Evolutionary conservation across 2,329 filamentous ascomycete species (phyloP), one percentile per base, ranked within the genome.

Genomic region (Cordyceps fumosorosea): DNA sequence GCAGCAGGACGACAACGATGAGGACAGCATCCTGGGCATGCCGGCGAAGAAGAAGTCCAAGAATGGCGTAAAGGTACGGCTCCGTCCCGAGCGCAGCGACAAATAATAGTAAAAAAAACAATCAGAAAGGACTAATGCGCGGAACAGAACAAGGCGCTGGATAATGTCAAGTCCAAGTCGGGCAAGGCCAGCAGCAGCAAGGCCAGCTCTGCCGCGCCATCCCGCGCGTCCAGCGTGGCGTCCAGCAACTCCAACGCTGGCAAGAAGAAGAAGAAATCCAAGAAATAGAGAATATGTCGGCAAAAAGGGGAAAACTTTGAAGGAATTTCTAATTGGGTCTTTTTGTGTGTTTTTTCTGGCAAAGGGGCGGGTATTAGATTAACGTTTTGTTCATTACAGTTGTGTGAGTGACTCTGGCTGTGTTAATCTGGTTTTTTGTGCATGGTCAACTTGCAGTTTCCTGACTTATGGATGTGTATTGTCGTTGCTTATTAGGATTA

Each of bases 21-120:
- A 95, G 68, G 89, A 90, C 63, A 89, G 87, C 65, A 85, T 93
- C 59, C 82, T 95, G 60, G 90, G 90, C 50, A 86, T 89, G 74
- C 91, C 92, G n/a, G 87, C 88, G 1, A 96, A 96, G 84, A 98
- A 98, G 84, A 96, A 96, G 84, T 83, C 87, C 18, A 96, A 96
- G 82, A 91, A 90, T 69, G 88, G 88, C 59, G 89, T 92, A 65
- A 96, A 96, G 85, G 91, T 95, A 81, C 73, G 86, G 10, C 29
- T 50, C 8, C 29, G 14, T n/a, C 4, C 16, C 24, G 2, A 6
- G 24, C 34, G 34, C 34, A 37, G 34, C 34, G 34, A 37, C 34
- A 37, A 37, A 37, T 37, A 37, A 37, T 12, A 37, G 34, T 12
- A 37, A 37, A 37, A 32, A 12, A 14, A 37, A 12, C 12, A 16